Percentiles rank a stretch among this genome's conserved stretches.
Evolutionary conservation across 2,329 filamentous ascomycete species (phyloP).

Genomic region (Xylaria multiplex): DNA sequence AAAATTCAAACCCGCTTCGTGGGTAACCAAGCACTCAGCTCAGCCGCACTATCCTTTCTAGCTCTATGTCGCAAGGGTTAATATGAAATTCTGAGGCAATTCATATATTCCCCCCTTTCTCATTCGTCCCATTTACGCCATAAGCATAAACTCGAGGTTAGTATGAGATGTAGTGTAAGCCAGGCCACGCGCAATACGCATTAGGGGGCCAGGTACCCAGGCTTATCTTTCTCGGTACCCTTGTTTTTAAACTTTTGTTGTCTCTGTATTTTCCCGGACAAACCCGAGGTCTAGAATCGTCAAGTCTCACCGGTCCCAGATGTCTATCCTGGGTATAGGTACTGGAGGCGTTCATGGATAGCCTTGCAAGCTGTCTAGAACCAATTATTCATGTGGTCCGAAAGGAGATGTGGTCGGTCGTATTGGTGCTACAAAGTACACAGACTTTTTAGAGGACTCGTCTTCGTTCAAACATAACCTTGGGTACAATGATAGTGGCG

Average conservation of each 20-base stretch:
- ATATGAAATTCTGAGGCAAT: not conserved
- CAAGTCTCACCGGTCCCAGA: constrained; percentile 29
- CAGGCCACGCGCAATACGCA: constrained; percentile 8
- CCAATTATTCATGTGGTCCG: not conserved
- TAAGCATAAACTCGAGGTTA: constrained; percentile 12
- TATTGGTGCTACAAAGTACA: constrained; percentile 1
- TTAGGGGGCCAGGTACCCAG: not conserved
- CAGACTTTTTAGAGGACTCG: not conserved
- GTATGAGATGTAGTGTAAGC: constrained; percentile 14
- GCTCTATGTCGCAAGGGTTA: not conserved
- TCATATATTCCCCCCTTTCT: not conserved
- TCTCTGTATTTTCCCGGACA: constrained; percentile 7
- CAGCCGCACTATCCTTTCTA: constrained; percentile 12
- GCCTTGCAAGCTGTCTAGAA: constrained; percentile 13
- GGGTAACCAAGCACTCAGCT: not conserved
- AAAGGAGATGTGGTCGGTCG: constrained; percentile 3
- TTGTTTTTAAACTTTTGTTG: constrained; percentile 6
- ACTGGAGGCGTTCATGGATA: constrained; percentile 28
- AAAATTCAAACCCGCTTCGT: not conserved
- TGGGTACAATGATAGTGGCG: not conserved
- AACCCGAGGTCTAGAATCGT: constrained; percentile 22
- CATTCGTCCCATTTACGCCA: not conserved
- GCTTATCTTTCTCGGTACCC: not conserved
- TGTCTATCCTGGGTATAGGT: constrained; percentile 2
- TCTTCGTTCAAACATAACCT: not conserved